Evolutionary conservation across 441 rosid species (phyloP), one percentile per base, ranked within the genome.

Genomic region (Geranium incanum): DNA sequence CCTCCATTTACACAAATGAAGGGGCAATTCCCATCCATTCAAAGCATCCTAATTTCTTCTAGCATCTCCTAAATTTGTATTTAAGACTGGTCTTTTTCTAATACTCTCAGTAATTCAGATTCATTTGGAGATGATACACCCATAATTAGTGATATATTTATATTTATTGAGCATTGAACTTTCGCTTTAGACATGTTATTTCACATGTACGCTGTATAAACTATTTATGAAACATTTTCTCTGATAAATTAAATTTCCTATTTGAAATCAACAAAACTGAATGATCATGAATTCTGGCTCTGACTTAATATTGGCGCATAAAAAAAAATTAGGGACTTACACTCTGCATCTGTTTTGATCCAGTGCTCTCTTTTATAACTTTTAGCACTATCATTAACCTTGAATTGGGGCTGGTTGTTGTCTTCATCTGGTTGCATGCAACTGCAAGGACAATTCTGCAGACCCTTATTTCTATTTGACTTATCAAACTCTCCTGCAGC

Each of bases 401-500:
- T 55, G 62, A n/a, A 55, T 55, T 5, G 62, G 8, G 62, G 62
- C 62, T n/a, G 2, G 8, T 55, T 16, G 62, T 16, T 55, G 9
- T 16, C 62, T 55, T 55, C 62, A 55, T 55, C 21, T 55, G 62
- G 62, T 2, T 55, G 62, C 62, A 55, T 15, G 8, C 62, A n/a
- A 16, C 62, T 55, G 62, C 62, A 3, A 16, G 15, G 62, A 5
- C 6, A 15, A 21, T 15, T 55, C 8, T 15, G 23, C 62, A n/a
- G 21, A 55, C 8, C 78, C 76, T 78, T 75, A 39, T 68, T 70
- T 11, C 19, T 37, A 16, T 41, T 48, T 23, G 57, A 72, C 71
- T 66, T 77, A 19, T 45, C 71, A 38, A 73, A 45, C 68, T 71
- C 83, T 73, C 70, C 81, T 75, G 75, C 77, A 71, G 76, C 78